These are phyloP conservation scores for Saprolegnia parasitica DNA, from an alignment of 352 stramenopile species.

Conservation along the genomic window DNA sequence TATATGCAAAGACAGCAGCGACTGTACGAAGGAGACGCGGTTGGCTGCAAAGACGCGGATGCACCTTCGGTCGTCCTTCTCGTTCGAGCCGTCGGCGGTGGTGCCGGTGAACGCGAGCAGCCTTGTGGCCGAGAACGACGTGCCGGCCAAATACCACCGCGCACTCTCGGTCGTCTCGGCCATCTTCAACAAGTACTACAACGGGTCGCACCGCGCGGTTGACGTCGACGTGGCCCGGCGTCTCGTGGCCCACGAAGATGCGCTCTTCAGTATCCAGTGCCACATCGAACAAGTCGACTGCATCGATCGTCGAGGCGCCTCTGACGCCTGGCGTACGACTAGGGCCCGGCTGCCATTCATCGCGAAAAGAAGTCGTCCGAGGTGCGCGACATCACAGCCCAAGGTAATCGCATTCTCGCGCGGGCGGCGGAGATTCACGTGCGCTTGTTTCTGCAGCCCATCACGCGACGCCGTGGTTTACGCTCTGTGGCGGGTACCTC, in stretches of 20 bases:
- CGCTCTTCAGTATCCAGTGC: conserved; percentile 64
- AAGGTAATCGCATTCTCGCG: not conserved
- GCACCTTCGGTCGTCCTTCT: not conserved
- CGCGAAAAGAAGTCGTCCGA: conserved; percentile 44
- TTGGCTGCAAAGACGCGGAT: too few species aligned
- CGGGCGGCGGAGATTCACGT: not conserved
- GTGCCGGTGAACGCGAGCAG: not conserved
- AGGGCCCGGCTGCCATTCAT: conserved; percentile 51
- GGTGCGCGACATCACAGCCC: conserved; percentile 21
- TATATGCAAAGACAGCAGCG: too few species aligned
- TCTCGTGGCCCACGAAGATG: conserved; percentile 49
- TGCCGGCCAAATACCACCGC: conserved; percentile 42
- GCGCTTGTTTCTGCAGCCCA: not conserved
- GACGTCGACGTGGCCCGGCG: conserved; percentile 56
- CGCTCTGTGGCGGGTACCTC: conserved; percentile 51
- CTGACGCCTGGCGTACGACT: not conserved
- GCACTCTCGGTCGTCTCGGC: conserved; percentile 49
- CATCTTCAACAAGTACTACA: conserved; percentile 73
- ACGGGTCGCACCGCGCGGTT: conserved; percentile 55
- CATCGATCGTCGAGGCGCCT: not conserved
- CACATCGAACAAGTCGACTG: conserved; percentile 56
- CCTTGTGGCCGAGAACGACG: not conserved
- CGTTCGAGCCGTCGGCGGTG: not conserved
- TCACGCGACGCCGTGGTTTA: not conserved
- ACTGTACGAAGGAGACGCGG: too few species aligned